Evolutionary conservation across 139 green algal genomes (phyloP).

Genomic region (Picochlorum sp.): DNA sequence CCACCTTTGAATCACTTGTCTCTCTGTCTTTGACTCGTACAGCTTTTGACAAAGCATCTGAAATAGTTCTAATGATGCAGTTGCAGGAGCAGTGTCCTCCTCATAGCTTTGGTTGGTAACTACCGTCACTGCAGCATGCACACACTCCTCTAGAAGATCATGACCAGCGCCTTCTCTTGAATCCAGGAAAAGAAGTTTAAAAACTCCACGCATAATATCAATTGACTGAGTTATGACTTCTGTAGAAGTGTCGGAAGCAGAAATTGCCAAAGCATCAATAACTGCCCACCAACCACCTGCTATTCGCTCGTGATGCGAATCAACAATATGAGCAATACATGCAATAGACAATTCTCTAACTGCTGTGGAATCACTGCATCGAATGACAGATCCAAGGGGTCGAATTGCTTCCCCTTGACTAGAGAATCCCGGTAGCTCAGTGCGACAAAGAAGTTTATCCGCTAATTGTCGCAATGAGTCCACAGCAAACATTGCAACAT

Average conservation of each 20-base stretch:
- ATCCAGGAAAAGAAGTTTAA: slow-evolving; percentile 46
- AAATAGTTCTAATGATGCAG: slow-evolving; percentile 21
- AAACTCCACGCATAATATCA: slow-evolving; percentile 43
- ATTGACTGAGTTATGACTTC: slow-evolving; percentile 50
- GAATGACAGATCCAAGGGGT: slow-evolving; percentile 94
- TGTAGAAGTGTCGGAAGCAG: slow-evolving; percentile 34
- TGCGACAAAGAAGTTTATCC: slow-evolving; percentile 88
- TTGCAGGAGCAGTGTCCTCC: not conserved
- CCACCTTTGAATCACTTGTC: slow-evolving; percentile 44
- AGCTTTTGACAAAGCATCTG: slow-evolving; percentile 22
- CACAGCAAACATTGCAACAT: slow-evolving; percentile 87
- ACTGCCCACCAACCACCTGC: slow-evolving; percentile 96
- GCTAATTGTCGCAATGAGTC: slow-evolving; percentile 74
- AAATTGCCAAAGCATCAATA: slow-evolving; percentile 19
- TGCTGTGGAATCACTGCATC: slow-evolving; percentile 66
- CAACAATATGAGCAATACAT: slow-evolving; percentile 74
- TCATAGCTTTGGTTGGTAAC: slow-evolving; percentile 1
- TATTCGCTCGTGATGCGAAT: slow-evolving; percentile 77
- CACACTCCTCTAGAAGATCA: slow-evolving; percentile 5
- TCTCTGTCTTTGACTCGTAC: not conserved
- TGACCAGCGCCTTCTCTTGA: slow-evolving; percentile 2
- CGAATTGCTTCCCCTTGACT: slow-evolving; percentile 89
- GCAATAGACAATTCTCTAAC: slow-evolving; percentile 97
- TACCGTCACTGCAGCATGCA: slow-evolving; percentile 12
- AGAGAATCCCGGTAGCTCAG: slow-evolving; percentile 95